Conservation (phyloP, 2,329 filamentous ascomycete genomes). For the Epichloe festucae region DNA sequence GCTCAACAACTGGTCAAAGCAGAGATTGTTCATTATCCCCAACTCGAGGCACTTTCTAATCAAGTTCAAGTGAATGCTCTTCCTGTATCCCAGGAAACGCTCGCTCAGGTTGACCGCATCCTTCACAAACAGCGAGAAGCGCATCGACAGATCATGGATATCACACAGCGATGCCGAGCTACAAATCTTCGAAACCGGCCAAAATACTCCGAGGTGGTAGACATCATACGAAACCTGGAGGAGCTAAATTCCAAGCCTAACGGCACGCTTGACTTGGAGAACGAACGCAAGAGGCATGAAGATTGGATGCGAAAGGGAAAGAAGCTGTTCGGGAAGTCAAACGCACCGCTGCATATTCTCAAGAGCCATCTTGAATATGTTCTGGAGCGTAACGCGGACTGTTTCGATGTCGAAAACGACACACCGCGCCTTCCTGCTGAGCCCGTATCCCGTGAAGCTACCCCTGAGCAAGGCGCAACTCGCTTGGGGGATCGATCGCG, state of each 20-base stretch:
- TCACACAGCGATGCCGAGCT: slow-evolving; percentile 67
- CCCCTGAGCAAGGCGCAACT: slow-evolving; percentile 36
- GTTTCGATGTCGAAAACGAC: slow-evolving; percentile 77
- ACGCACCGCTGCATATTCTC: slow-evolving; percentile 89
- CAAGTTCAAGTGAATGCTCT: slow-evolving; percentile 60
- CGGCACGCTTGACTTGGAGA: slow-evolving; percentile 85
- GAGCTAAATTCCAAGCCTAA: slow-evolving; percentile 86
- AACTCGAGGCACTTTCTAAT: slow-evolving; percentile 78
- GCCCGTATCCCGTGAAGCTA: slow-evolving; percentile 74
- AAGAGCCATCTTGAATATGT: slow-evolving; percentile 93
- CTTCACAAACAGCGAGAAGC: slow-evolving; percentile 92
- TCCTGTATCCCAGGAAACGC: slow-evolving; percentile 70
- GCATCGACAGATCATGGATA: slow-evolving; percentile 70
- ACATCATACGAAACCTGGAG: slow-evolving; percentile 75
- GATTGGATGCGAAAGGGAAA: slow-evolving; percentile 99
- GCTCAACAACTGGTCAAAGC: slow-evolving; percentile 87
- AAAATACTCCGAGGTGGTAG: slow-evolving; percentile 78
- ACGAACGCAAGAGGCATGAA: slow-evolving; percentile 86
- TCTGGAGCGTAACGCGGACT: slow-evolving; percentile 74
- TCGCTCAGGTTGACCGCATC: slow-evolving; percentile 76
- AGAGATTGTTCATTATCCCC: slow-evolving; percentile 83
- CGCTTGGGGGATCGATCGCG: slow-evolving; percentile 49
- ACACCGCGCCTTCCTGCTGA: slow-evolving; percentile 84
- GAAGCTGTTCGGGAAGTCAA: slow-evolving; percentile 95
- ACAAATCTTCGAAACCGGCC: slow-evolving; percentile 67